Evolutionary conservation across 2,329 filamentous ascomycete genomes (phyloP), one percentile per base, ranked within the genome.

Genomic region (Alternaria atra): DNA sequence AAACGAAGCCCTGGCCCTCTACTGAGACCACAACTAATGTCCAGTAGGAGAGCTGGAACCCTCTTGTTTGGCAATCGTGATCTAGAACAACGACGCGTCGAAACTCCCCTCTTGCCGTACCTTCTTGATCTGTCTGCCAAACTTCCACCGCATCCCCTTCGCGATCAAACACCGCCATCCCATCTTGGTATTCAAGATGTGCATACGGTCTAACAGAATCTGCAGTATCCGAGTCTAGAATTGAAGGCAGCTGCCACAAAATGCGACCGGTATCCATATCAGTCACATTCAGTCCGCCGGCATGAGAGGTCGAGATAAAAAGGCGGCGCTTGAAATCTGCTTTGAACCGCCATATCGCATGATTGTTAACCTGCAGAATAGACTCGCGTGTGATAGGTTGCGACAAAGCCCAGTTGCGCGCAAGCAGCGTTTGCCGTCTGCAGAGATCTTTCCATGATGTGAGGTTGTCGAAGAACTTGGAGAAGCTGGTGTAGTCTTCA

Each of bases 21-120:
- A 52, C 39, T 15, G 58, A 47, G 23, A 60, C 58, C 20, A 57
- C 58, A 2, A 52, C 53, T 12, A 60, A 13, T 10, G 58, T 56
- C 52, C 53, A 52, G 8, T 60, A 60, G 10, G 58, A 60, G 9
- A 60, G 58, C 40, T 60, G 58, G 8, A 60, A 60, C n/a, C 58
- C 58, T 52, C 58, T 57, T 15, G 53, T 60, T 6, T 60, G 52
- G 8, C 52, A 60, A 25, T 46, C 32, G 15, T 56, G 58, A 23
- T 60, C 53, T 8, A 60, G 17, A 2, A 52, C 40, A 34, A 52
- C 53, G 9, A 57, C 5, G 4, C 58, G 58, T 25, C 39, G 40
- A 27, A 60, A 60, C 5, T 52, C 53, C 4, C 58, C 58, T 57
- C 58, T 57, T 40, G 42, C 39, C 0, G 39, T 35, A 9, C 37